Conservation (phyloP, 768 basidiomycete genomes). For the Leccinum sublutescens region DNA sequence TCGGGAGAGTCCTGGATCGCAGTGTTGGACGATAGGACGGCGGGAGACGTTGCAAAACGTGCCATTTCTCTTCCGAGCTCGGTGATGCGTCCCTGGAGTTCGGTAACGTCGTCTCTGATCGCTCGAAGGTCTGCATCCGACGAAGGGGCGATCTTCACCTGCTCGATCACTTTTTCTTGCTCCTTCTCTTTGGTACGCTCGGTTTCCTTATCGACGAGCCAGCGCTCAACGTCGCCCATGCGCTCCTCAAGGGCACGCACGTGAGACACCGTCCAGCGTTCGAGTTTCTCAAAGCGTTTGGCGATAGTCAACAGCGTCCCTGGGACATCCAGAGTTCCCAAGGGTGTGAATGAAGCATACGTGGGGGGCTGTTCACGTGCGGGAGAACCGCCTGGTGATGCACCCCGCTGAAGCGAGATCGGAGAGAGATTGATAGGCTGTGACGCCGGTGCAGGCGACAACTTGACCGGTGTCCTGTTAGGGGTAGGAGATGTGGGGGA, state of each 20-base stretch:
- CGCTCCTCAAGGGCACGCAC: conserved; percentile 87
- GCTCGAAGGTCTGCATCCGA: conserved; percentile 43
- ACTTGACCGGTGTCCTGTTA: conserved; percentile 27
- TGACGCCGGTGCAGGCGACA: conserved; percentile 42
- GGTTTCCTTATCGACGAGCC: conserved; percentile 83
- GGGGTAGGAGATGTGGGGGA: conserved; percentile 66
- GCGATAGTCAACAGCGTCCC: conserved; percentile 74
- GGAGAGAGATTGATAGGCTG: conserved; percentile 52
- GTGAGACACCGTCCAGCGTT: conserved; percentile 87
- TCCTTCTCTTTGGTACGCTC: conserved; percentile 49
- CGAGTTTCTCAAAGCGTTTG: conserved; percentile 79
- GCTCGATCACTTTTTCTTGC: conserved; percentile 14
- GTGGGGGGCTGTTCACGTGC: conserved; percentile 59
- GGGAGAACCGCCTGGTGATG: conserved; percentile 38
- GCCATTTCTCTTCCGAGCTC: conserved; percentile 82
- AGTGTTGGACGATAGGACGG: conserved; percentile 44
- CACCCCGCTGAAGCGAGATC: conserved; percentile 54
- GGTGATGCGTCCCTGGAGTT: conserved; percentile 71
- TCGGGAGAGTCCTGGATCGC: conserved; percentile 44
- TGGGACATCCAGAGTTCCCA: conserved; percentile 73
- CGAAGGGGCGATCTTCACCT: conserved; percentile 12
- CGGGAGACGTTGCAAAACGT: conserved; percentile 56
- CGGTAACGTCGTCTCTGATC: conserved; percentile 66
- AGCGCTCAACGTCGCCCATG: conserved; percentile 89
- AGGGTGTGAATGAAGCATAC: conserved; percentile 71